phyloP scores from a whole-genome alignment of 345 rosid genomes.

The Eucalyptus paniculata region DNA sequence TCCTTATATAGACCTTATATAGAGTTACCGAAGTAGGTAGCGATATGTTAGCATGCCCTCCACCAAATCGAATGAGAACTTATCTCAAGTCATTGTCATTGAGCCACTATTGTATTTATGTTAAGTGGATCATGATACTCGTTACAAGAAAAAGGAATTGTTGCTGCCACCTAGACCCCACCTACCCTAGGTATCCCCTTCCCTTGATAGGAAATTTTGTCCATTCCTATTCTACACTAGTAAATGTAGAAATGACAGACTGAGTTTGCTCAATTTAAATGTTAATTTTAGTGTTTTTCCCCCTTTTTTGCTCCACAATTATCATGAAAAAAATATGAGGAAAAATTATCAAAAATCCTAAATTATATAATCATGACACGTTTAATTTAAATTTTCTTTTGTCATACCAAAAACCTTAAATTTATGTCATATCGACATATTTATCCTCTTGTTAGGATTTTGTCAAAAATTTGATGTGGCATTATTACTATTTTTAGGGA shows the following conservation, averaged over 20 bases:
- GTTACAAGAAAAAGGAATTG: not conserved
- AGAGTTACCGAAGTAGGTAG: not conserved
- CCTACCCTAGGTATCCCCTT: no score
- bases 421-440: no score
- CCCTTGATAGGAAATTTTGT: not conserved
- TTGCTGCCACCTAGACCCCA: not conserved
- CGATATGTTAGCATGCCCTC: not conserved
- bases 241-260: not conserved
- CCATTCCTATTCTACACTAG: not conserved
- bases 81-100: not conserved
- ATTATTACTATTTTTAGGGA: not conserved
- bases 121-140: fast-evolving
- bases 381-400: no score
- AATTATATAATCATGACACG: not conserved
- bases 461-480: not conserved
- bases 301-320: not conserved
- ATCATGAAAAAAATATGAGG: not conserved
- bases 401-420: no score
- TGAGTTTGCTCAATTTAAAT: not conserved
- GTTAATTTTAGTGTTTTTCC: not conserved
- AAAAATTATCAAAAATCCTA: not conserved
- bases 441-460: not conserved
- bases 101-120: not conserved
- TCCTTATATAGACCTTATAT: not conserved
- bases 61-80: not conserved